Conservation (phyloP, 2,329 filamentous ascomycete genomes). For the Talaromyces piceae region DNA sequence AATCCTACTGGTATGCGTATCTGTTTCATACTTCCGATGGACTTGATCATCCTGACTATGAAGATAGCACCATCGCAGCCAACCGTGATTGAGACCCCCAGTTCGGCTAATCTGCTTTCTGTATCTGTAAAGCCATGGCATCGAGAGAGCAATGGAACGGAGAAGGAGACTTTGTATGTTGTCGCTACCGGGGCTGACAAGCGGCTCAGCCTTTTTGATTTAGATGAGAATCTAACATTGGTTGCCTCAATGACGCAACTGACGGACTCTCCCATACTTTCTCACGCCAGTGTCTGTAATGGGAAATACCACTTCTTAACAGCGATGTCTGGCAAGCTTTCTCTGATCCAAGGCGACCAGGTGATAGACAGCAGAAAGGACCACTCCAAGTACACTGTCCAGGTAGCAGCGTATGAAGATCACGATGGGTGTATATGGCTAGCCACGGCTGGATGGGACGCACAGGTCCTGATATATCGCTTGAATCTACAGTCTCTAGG, state of each 20-base stretch:
- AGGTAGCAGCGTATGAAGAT: conserved; percentile 37
- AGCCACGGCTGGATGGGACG: conserved; percentile 57
- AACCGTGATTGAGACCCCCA: conserved; percentile 34
- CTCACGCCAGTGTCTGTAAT: conserved; percentile 37
- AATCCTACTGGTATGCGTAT: conserved; percentile 34
- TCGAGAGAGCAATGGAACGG: conserved; percentile 13
- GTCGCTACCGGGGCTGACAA: conserved; percentile 42
- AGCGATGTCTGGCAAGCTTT: conserved; percentile 53
- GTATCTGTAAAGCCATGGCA: conserved; percentile 37
- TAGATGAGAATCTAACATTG: conserved; percentile 14
- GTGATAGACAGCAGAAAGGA: conserved; percentile 46
- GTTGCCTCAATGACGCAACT: conserved; percentile 21
- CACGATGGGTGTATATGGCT: conserved; percentile 29
- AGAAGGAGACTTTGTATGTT: conserved; percentile 21
- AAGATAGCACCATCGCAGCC: conserved; percentile 40
- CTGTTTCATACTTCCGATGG: background rate
- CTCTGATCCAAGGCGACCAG: conserved; percentile 39
- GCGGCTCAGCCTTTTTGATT: conserved; percentile 40
- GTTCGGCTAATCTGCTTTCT: conserved; percentile 48
- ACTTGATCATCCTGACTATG: background rate
- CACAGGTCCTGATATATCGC: conserved; percentile 48
- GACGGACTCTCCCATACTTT: conserved; percentile 45
- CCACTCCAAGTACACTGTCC: conserved; percentile 53
- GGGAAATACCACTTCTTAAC: conserved; percentile 43
- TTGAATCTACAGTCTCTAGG: conserved; percentile 9